Evolutionary conservation across 2,329 filamentous ascomycete genomes (phyloP), one percentile per base, ranked within the genome.

Genomic region (Pestalotiopsis sp.): DNA sequence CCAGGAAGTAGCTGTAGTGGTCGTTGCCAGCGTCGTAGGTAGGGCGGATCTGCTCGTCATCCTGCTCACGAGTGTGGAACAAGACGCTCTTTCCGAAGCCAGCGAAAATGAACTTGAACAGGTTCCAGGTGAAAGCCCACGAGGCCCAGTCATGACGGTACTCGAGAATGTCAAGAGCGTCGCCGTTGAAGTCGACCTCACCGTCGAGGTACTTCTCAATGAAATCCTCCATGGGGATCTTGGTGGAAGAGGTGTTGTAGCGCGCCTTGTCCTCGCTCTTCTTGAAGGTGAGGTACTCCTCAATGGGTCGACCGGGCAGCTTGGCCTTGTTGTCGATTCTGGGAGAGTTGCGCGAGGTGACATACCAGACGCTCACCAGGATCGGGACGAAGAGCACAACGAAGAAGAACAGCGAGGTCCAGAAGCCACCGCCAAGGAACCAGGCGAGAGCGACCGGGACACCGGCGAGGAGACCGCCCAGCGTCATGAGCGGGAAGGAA

Each of bases 1-100:
- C 95, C 71, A 98, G 89, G 88, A 98, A 98, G 94, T 94, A 98
- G 80, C 89, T 91, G 86, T 98, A 98, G 84, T 97, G 97, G 83
- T 98, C 95, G 80, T 98, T 94, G 78, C 95, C 95, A 72, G 94
- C 91, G 86, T 98, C 95, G 83, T 98, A 98, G 85, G 97, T 94
- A 81, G 94, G 93, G 78, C 94, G 93, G 69, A 98, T 94, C 84
- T 98, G 95, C 82, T 97, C 94, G 87, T 97, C 94, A 76, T 98
- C 94, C 83, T 97, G 94, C 69, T 92, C 94, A 68, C 93, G 89
- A 76, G 92, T 94, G 86, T 97, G 95, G 86, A 97, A 90, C 75
- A 97, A 90, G 31, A 36, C 31, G 31, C 31, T 36, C 31, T 92
- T 93, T 72, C 95, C 89, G 84, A 97, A 93, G 78, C 90, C 90